Evolutionary conservation across 2,329 filamentous ascomycete species (phyloP), one percentile per base, ranked within the genome.

Genomic region (Pestalotiopsis sp.): DNA sequence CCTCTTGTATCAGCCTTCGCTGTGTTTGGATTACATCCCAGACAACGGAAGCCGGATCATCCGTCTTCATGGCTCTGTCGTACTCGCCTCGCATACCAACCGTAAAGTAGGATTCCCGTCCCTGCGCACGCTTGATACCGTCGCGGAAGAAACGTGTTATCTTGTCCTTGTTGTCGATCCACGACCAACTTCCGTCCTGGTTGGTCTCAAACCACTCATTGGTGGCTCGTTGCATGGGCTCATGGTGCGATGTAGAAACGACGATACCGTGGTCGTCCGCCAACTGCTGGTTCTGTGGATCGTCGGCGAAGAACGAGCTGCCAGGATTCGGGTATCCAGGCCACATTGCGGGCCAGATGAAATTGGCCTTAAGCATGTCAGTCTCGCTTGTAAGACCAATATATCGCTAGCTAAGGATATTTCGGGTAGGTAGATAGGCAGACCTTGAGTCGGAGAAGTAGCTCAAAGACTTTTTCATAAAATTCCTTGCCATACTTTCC

Each of bases 291-390:
- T 87, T 91, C 14, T 83, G 79, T 0, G 84, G 80, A 65, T 92
- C 89, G 63, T 91, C 90, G 0, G 88, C 84, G 72, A 88, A 88
- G 78, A 92, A 91, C 71, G 87, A 87, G 45, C 85, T 84, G 9
- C 83, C 82, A 0, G 82, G 83, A 3, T 80, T 79, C 1, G 82
- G 83, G 13, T 79, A 81, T 5, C 86, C 84, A 88, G 72, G 69
- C 73, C 90, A 92, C 85, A 89, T 89, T 0, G 90, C 88, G 0
- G 89, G 90, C 90, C 90, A 92, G 66, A 92, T 79, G 71, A 90
- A 91, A 74, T 92, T 92, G 2, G 88, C 88, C 70, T 83, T 17
- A n/a, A 9, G 25, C 31, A 25, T 14, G 25, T 41, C 67, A 27
- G 63, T 45, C 3, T 11, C 36, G 31, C 67, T 2, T 65, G 69